A percentile compares a stretch with the other conserved stretches of the same genome.
These are phyloP conservation scores for Chrysosporium keratinophilum DNA, from an alignment of 2,329 filamentous ascomycete species.

Conservation along the genomic window DNA sequence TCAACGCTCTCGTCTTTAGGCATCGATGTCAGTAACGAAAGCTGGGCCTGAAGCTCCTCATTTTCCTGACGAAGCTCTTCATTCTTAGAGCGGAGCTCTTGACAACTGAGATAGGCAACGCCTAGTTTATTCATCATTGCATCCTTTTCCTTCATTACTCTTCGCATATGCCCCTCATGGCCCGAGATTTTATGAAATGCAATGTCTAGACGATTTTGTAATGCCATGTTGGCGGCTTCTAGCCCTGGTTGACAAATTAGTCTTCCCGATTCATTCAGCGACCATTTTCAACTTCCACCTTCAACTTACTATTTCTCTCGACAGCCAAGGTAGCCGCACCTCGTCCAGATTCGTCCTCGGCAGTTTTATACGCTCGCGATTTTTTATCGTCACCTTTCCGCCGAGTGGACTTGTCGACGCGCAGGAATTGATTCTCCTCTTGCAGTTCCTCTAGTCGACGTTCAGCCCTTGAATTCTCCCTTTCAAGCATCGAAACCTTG, in stretches of 20 bases:
- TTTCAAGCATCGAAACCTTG: slow-evolving; percentile 47
- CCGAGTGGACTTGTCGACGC: slow-evolving; percentile 31
- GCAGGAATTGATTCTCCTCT: slow-evolving; percentile 43
- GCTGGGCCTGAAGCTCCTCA: slow-evolving; percentile 29
- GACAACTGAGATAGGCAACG: slow-evolving; percentile 45
- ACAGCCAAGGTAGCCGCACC: slow-evolving; percentile 23
- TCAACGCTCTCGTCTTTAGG: neutral
- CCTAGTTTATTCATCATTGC: slow-evolving; percentile 48
- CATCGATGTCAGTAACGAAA: slow-evolving; percentile 22
- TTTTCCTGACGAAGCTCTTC: slow-evolving; percentile 31
- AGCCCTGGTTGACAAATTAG: slow-evolving; percentile 33
- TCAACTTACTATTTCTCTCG: slow-evolving; percentile 33
- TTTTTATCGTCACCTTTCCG: slow-evolving; percentile 31
- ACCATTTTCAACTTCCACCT: neutral
- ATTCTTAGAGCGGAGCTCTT: slow-evolving; percentile 35
- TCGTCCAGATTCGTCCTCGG: slow-evolving; percentile 37
- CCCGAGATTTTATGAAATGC: slow-evolving; percentile 46
- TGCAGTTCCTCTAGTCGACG: slow-evolving; percentile 43
- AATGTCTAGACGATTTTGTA: slow-evolving; percentile 47
- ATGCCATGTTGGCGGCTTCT: slow-evolving; percentile 43
- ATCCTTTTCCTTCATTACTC: slow-evolving; percentile 47
- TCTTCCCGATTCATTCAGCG: slow-evolving; percentile 22
- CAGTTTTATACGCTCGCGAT: slow-evolving; percentile 27
- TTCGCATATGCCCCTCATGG: slow-evolving; percentile 45
- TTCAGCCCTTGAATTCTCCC: slow-evolving; percentile 44